phyloP scores from a whole-genome alignment of 2,329 filamentous ascomycete species.

The Aureobasidium leucospermi region DNA sequence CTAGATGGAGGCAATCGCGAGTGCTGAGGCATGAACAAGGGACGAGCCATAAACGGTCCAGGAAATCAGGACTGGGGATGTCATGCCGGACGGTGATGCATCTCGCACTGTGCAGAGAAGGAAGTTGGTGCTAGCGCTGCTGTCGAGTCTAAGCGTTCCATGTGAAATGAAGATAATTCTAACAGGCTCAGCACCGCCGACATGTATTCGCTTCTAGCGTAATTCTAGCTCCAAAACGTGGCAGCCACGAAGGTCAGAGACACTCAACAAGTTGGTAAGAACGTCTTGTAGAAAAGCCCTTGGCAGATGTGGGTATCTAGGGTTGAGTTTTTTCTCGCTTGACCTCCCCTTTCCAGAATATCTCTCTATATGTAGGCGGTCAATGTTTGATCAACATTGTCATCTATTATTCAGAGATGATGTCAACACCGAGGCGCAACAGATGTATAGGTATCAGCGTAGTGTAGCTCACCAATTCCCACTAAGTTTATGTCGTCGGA shows the following conservation, averaged over 20 bases:
- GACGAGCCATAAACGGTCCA: slow-evolving; percentile 10
- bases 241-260: background rate
- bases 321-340: slow-evolving; percentile 7
- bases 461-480: background rate
- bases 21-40: background rate
- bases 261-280: background rate
- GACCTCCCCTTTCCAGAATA: background rate
- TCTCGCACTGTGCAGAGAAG: background rate
- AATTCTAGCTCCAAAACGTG: slow-evolving; percentile 12
- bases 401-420: background rate
- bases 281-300: background rate
- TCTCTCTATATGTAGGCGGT: background rate
- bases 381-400: slow-evolving; percentile 1
- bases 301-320: background rate
- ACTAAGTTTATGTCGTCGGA: too few relatives aligned
- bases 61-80: background rate
- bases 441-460: background rate
- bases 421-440: background rate
- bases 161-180: slow-evolving; percentile 2
- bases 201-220: slow-evolving; percentile 8
- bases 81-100: background rate
- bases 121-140: slow-evolving; percentile 7
- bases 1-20: slow-evolving; percentile 7
- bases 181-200: background rate
- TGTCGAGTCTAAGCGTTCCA: slow-evolving; percentile 9